Conservation (phyloP, 768 basidiomycete genomes). For the Tulasnella sp. region DNA sequence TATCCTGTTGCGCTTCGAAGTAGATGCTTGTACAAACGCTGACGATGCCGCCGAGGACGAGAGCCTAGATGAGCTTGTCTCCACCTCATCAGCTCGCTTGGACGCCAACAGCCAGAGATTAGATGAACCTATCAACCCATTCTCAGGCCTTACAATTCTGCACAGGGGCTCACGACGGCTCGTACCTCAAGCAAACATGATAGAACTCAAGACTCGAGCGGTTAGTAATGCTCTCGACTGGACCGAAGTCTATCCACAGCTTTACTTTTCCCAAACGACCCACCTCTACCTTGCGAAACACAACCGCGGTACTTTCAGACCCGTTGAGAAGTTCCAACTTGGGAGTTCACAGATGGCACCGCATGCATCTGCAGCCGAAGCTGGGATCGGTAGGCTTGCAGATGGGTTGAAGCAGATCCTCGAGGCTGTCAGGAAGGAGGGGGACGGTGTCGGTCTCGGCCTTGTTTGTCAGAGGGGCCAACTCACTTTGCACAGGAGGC, state of each 20-base stretch:
- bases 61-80: slow-evolving; percentile 21
- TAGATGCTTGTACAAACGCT: neutral
- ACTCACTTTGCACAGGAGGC: slow-evolving; percentile 41
- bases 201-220: slow-evolving; percentile 37
- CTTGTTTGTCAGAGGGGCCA: slow-evolving; percentile 37
- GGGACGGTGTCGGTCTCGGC: slow-evolving; percentile 40
- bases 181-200: slow-evolving; percentile 33
- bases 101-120: neutral
- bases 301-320: slow-evolving; percentile 27
- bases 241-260: slow-evolving; percentile 49
- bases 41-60: slow-evolving; percentile 8
- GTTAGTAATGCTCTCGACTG: slow-evolving; percentile 33
- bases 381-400: slow-evolving; percentile 26
- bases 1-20: slow-evolving; percentile 5
- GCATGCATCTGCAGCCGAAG: slow-evolving; percentile 23
- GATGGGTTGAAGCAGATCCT: slow-evolving; percentile 30
- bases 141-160: slow-evolving; percentile 21
- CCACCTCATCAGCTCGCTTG: no score
- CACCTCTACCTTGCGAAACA: slow-evolving; percentile 21
- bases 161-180: slow-evolving; percentile 21
- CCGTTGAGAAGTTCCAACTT: neutral
- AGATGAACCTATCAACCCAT: slow-evolving; percentile 22
- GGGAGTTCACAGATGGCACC: slow-evolving; percentile 23
- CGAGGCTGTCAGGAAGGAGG: slow-evolving; percentile 39
- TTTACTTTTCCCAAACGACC: slow-evolving; percentile 57